Conservation (phyloP, 306 rosid species). For the Vigna hirtella region DNA sequence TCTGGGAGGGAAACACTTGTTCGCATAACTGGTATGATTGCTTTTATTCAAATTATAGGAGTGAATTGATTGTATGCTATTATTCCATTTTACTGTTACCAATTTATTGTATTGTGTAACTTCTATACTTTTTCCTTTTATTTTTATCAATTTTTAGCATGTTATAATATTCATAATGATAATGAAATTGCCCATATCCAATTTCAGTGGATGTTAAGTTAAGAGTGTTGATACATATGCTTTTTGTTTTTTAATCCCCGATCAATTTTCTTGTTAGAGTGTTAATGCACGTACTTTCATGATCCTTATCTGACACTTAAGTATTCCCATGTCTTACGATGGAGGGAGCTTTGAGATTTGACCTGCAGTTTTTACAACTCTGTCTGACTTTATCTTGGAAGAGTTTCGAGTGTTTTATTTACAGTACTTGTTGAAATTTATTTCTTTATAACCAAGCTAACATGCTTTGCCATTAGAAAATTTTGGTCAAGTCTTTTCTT, state of each 20-base stretch:
- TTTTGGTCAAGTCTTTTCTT: not conserved
- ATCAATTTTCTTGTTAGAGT: no score
- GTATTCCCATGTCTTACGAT: not conserved
- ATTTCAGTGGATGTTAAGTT: not conserved
- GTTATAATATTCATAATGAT: not conserved
- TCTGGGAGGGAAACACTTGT: slow-evolving; percentile 95
- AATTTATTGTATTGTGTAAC: not conserved
- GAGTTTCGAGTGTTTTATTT: not conserved
- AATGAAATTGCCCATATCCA: not conserved
- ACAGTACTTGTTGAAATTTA: not conserved
- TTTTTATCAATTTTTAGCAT: not conserved
- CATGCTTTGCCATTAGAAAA: not conserved
- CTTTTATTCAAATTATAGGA: not conserved
- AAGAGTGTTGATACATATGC: not conserved
- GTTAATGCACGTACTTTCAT: no score
- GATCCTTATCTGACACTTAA: not conserved
- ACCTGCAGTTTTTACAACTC: not conserved
- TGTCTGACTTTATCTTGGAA: not conserved
- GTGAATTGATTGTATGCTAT: not conserved
- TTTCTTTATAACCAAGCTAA: not conserved
- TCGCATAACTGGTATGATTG: slow-evolving; percentile 72
- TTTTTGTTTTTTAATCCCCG: no score
- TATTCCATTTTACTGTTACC: not conserved
- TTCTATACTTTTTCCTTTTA: not conserved
- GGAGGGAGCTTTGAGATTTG: not conserved